Evolutionary conservation across 2,329 filamentous ascomycete species (phyloP).

Genomic region (Orbilia blumenaviensis): DNA sequence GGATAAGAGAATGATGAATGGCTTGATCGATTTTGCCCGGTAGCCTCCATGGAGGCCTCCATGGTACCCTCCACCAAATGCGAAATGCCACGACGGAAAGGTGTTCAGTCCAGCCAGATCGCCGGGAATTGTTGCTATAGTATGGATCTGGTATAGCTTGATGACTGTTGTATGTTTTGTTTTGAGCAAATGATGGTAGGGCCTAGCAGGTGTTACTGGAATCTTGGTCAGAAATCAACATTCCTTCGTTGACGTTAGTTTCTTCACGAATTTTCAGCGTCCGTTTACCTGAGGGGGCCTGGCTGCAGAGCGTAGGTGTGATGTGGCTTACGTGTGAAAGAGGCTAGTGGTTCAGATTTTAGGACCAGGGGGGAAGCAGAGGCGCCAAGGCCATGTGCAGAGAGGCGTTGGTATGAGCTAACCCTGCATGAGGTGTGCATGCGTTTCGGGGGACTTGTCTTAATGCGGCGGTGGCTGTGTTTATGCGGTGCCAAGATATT

Average conservation of each 20-base stretch:
- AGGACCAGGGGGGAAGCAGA: too few species aligned
- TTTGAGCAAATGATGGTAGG: not conserved
- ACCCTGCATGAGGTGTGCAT: constrained; percentile 40
- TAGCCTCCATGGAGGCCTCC: constrained; percentile 17
- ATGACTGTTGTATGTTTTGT: constrained; percentile 6
- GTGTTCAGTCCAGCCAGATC: constrained; percentile 52
- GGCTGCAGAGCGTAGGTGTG: constrained; percentile 7
- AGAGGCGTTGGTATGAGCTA: constrained; percentile 31
- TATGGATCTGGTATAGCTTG: constrained; percentile 26
- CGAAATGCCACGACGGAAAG: constrained; percentile 49
- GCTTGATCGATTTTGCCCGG: not conserved
- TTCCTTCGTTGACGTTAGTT: constrained; percentile 45
- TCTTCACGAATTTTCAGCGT: not conserved
- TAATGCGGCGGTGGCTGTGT: constrained; percentile 52
- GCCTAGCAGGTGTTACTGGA: constrained; percentile 21
- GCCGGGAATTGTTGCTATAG: constrained; percentile 22
- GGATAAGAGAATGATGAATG: constrained; percentile 21
- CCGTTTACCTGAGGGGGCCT: constrained; percentile 14
- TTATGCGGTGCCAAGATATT: constrained; percentile 40
- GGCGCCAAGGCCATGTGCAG: not conserved
- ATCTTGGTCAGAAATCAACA: constrained; percentile 53
- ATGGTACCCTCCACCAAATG: constrained; percentile 11
- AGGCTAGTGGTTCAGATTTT: constrained; percentile 36
- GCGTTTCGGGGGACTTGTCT: constrained; percentile 45
- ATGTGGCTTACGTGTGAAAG: constrained; percentile 40